Percentiles rank a stretch among this genome's conserved stretches.
phyloP scores from a whole-genome alignment of 2,329 filamentous ascomycete species.

The Lachnellula occidentalis region DNA sequence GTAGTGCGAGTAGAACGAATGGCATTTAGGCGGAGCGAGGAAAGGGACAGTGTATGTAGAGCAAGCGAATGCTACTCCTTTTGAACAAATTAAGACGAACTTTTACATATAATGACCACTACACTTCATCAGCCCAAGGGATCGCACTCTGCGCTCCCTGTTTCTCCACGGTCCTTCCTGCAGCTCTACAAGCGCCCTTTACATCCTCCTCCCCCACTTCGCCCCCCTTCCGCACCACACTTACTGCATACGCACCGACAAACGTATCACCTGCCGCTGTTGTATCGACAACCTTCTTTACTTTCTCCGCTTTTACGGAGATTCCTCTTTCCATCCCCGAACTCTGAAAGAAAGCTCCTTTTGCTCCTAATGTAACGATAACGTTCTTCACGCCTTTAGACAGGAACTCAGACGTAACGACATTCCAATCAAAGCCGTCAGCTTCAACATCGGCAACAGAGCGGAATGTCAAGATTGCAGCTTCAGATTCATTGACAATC shows the following conservation, averaged over 20 bases:
- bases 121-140: conserved; percentile 55
- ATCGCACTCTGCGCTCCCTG: conserved; percentile 62
- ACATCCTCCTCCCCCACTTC: conserved; percentile 44
- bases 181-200: conserved; percentile 54
- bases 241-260: conserved; percentile 78
- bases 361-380: conserved; percentile 76
- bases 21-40: not conserved
- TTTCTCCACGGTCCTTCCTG: conserved; percentile 61
- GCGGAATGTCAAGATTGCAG: conserved; percentile 60
- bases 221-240: conserved; percentile 46
- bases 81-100: not conserved
- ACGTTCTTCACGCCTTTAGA: conserved; percentile 66
- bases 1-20: not conserved
- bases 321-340: conserved; percentile 39
- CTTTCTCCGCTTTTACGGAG: conserved; percentile 59
- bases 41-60: too few species aligned
- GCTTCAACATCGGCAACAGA: conserved; percentile 37
- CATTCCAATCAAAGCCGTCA: conserved; percentile 37
- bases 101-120: not conserved
- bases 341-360: conserved; percentile 66
- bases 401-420: conserved; percentile 57
- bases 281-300: conserved; percentile 75
- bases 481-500: conserved; percentile 88
- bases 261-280: conserved; percentile 95
- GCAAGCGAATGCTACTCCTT: too few species aligned